Percentiles rank a stretch among this genome's conserved stretches.
Conservation (phyloP, 2,329 filamentous ascomycete species). For the Basipetospora sp. region DNA sequence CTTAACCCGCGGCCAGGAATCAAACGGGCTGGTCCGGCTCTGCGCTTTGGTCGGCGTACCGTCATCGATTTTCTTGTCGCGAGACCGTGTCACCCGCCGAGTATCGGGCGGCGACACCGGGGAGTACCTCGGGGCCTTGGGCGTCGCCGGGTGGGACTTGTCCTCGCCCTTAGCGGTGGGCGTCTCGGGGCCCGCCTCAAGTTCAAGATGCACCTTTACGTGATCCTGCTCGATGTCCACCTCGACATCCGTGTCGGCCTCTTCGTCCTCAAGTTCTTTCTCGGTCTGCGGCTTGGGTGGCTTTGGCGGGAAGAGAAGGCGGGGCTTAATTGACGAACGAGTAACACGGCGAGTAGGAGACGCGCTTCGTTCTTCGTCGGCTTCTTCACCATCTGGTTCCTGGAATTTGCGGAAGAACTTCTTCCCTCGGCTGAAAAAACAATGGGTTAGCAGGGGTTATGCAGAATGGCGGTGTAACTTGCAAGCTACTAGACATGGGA, state of each 20-base stretch:
- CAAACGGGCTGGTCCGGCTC: conserved; percentile 42
- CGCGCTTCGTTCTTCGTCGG: conserved; percentile 15
- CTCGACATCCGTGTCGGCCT: conserved; percentile 45
- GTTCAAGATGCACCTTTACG: no score
- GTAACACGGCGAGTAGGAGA: conserved; percentile 31
- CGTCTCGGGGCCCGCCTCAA: conserved; percentile 17
- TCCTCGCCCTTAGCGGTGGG: conserved; percentile 6
- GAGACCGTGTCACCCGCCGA: conserved; percentile 41
- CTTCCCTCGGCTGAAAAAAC: conserved; percentile 52
- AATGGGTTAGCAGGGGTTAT: conserved; percentile 12
- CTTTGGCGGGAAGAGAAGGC: conserved; percentile 51
- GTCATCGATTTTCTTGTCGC: conserved; percentile 32
- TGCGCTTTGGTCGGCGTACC: conserved; percentile 26
- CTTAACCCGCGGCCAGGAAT: conserved; percentile 55
- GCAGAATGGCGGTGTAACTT: no score
- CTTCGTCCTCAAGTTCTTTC: conserved; percentile 39
- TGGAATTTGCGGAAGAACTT: conserved; percentile 59
- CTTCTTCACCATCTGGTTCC: conserved; percentile 24
- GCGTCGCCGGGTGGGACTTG: conserved; percentile 23
- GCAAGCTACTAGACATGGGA: no score
- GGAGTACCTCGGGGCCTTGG: conserved; percentile 39
- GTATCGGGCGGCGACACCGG: conserved; percentile 50
- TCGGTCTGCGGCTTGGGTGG: conserved; percentile 33
- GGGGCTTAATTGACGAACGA: conserved; percentile 56
- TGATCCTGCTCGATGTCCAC: conserved; percentile 29